Percentiles rank a stretch among this genome's conserved stretches.
phyloP scores from a whole-genome alignment of 306 rosid genomes.

The Ceratonia siliqua region DNA sequence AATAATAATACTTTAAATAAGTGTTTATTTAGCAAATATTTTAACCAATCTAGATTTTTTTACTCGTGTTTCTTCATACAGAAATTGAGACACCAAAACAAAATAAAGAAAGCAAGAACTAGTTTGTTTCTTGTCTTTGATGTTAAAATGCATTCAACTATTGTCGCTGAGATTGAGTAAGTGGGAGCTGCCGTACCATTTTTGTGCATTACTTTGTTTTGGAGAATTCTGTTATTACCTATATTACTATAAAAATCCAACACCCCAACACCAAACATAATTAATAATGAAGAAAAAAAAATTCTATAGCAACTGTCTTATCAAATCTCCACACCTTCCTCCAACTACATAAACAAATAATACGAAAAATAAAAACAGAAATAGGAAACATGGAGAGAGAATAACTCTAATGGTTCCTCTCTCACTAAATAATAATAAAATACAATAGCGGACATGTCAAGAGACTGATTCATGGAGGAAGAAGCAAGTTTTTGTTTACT shows the following conservation, averaged over 20 bases:
- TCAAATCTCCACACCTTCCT: no score
- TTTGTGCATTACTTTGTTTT: background rate
- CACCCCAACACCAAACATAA: background rate
- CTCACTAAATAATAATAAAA: no score
- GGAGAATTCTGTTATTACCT: slow-evolving; percentile 1
- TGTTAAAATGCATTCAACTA: background rate
- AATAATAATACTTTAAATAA: slow-evolving; percentile 15
- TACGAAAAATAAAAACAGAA: no score
- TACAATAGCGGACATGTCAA: no score
- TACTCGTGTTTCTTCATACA: slow-evolving; percentile 11
- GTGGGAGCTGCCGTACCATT: slow-evolving; percentile 1
- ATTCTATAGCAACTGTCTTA: background rate
- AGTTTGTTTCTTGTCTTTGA: background rate
- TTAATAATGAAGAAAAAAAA: background rate
- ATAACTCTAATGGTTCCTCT: no score
- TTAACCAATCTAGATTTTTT: slow-evolving; percentile 17
- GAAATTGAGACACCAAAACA: slow-evolving; percentile 21
- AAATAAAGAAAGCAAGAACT: background rate
- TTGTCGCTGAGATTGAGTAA: background rate
- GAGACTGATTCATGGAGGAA: slow-evolving; percentile 21
- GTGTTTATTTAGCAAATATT: slow-evolving; percentile 16
- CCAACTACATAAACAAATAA: no score
- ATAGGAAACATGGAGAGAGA: no score
- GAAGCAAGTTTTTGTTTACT: slow-evolving; percentile 6
- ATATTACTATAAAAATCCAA: background rate